These are phyloP conservation scores for Paraphaeosphaeria sporulosa DNA, from an alignment of 2,329 filamentous ascomycete species.

Conservation along the genomic window DNA sequence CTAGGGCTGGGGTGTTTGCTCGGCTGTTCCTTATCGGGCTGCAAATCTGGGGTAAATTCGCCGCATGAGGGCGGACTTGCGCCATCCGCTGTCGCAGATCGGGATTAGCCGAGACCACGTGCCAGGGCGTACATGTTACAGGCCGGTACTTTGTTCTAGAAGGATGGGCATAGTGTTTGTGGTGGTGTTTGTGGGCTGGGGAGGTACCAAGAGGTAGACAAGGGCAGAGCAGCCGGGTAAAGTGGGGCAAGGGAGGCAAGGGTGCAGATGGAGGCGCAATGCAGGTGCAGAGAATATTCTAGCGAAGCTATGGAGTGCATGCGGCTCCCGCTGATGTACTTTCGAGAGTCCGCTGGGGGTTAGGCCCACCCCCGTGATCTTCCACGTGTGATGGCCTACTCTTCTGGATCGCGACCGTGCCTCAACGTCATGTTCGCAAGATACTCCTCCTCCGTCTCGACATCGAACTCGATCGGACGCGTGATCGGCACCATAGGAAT, in stretches of 20 bases:
- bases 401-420: constrained; percentile 54
- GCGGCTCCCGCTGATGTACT: background rate
- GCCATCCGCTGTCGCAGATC: constrained; percentile 28
- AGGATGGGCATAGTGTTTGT: constrained; percentile 1
- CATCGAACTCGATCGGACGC: constrained; percentile 58
- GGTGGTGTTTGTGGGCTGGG: background rate
- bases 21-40: constrained; percentile 18
- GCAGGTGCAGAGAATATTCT: constrained; percentile 12
- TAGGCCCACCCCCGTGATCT: too few relatives aligned
- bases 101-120: constrained; percentile 29
- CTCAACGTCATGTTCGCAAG: constrained; percentile 50
- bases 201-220: constrained; percentile 14
- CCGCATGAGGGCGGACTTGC: constrained; percentile 29
- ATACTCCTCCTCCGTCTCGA: constrained; percentile 61
- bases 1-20: background rate
- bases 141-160: constrained; percentile 26
- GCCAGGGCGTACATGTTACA: constrained; percentile 13
- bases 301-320: background rate
- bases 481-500: constrained; percentile 63
- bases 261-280: background rate
- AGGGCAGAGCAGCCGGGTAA: constrained; percentile 11
- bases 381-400: constrained; percentile 34
- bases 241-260: background rate
- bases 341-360: too few relatives aligned
- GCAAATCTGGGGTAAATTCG: constrained; percentile 35